Evolutionary conservation across 306 rosid genomes (phyloP), one percentile per base, ranked within the genome.

Genomic region (Citrullus mucosospermus): DNA sequence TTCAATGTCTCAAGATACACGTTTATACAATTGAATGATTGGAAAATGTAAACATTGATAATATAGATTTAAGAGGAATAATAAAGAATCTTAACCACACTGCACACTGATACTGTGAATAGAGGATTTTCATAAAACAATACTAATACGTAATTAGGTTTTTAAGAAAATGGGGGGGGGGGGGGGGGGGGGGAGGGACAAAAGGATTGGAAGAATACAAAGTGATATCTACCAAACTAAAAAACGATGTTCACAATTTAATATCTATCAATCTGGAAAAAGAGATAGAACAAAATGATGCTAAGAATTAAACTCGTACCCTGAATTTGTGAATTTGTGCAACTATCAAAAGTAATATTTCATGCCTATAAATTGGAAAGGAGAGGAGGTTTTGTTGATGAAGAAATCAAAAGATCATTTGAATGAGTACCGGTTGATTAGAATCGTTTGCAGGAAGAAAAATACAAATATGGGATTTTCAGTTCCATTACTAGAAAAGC

Each of bases 401-500:
- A 67, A 39, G 50, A 39, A 36, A 65, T 65, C 25, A 15, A 36
- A 28, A 16, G 50, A 4, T 11, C 43, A 36, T 65, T 6, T 36
- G 43, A 65, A 65, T 32, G 28, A 25, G 28, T 17, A 38, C 15
- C 18, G 53, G 5, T 39, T 18, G 4, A 39, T 18, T 8, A 67
- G 8, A 39, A 39, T 39, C 28, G 6, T 36, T 22, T 13, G 11
- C 18, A 22, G 25, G 39, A 63, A 63, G 69, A 36, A 63, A 63
- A 16, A 34, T 66, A 66, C 39, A 8, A 32, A 32, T 67, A 8
- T 9, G 28, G 22, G 28, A 38, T 39, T 39, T 14, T 39, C 15
- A 38, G 16, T 67, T 67, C 73, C 12, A 38, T 39, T 39, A 67
- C 30, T 67, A 67, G 53, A 28, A 82, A 81, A 70, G 59, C 86